Evolutionary conservation across 1,139 yeast species (phyloP).

Genomic region (Meyerozyma guilliermondii): DNA sequence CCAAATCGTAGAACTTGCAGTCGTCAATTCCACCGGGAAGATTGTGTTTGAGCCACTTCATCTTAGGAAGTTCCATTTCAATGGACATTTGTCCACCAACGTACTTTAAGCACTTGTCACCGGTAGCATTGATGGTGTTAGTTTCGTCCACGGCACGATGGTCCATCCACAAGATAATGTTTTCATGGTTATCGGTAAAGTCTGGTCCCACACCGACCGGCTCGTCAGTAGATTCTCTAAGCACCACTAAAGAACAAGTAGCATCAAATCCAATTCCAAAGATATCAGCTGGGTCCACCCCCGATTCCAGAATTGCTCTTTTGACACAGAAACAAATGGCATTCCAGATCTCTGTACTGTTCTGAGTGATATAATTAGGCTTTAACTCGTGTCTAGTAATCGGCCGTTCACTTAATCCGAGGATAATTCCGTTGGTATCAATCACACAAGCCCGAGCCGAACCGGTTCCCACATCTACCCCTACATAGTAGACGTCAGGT

Average conservation of each 20-base stretch:
- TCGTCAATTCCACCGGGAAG: constrained; percentile 62
- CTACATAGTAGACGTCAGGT: constrained; percentile 64
- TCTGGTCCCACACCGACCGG: constrained; percentile 94
- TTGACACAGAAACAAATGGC: constrained; percentile 80
- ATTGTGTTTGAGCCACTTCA: constrained; percentile 90
- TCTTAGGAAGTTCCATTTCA: constrained; percentile 97
- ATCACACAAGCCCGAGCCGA: constrained; percentile 93
- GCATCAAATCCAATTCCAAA: constrained; percentile 95
- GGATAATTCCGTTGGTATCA: constrained; percentile 75
- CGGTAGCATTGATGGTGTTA: constrained; percentile 69
- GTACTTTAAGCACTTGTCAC: constrained; percentile 74
- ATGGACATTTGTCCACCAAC: constrained; percentile 98
- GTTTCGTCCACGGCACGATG: constrained; percentile 94
- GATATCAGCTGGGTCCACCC: constrained; percentile 60
- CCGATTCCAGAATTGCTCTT: constrained; percentile 66
- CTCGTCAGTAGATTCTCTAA: constrained; percentile 56
- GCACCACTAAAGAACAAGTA: constrained; percentile 87
- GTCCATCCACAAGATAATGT: constrained; percentile 96
- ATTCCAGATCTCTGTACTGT: constrained; percentile 90
- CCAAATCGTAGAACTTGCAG: constrained; percentile 85
- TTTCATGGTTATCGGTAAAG: constrained; percentile 64
- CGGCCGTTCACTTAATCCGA: constrained; percentile 76
- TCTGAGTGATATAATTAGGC: constrained; percentile 72
- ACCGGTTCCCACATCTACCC: constrained; percentile 98
- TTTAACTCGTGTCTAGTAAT: constrained; percentile 72